Conservation (phyloP, 306 rosid species). For the Prosopis cineraria region DNA sequence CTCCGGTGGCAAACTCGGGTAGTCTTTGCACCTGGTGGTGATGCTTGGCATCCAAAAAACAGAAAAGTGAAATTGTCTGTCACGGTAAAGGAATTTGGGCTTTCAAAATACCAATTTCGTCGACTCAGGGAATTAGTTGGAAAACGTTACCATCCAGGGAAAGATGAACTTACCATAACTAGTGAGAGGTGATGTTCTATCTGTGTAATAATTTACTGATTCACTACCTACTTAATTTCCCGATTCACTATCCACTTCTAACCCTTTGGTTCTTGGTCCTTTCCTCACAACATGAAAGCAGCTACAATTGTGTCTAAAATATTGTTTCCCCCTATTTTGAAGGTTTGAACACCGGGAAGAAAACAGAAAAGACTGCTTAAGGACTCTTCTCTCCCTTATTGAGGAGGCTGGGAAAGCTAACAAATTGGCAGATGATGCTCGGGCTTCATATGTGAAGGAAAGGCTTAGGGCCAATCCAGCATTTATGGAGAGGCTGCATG, state of each 20-base stretch:
- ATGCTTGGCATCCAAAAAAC: slow-evolving; percentile 98
- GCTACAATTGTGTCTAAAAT: slow-evolving; percentile 10
- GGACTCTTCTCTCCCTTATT: slow-evolving; percentile 84
- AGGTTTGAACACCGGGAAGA: slow-evolving; percentile 97
- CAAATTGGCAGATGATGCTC: slow-evolving; percentile 76
- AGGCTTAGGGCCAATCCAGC: slow-evolving; percentile 76
- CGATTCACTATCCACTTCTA: slow-evolving; percentile 15
- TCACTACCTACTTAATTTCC: background rate
- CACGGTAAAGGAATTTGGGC: slow-evolving; percentile 91
- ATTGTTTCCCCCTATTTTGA: slow-evolving; percentile 33
- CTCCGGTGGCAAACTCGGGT: slow-evolving; percentile 85
- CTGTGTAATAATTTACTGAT: slow-evolving; percentile 1
- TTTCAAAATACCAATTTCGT: slow-evolving; percentile 80
- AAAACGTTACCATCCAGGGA: slow-evolving; percentile 93
- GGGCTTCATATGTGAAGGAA: slow-evolving; percentile 72
- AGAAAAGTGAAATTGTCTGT: slow-evolving; percentile 89
- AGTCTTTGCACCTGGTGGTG: slow-evolving; percentile 94
- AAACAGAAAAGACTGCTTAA: slow-evolving; percentile 91
- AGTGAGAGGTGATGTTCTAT: slow-evolving; percentile 73
- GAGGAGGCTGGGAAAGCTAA: slow-evolving; percentile 96
- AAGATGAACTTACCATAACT: slow-evolving; percentile 85
- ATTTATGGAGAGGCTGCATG: slow-evolving; percentile 77
- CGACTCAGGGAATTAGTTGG: slow-evolving; percentile 88
- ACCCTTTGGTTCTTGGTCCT: background rate
- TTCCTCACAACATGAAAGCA: slow-evolving; percentile 22